A percentile compares a stretch with the other conserved stretches of the same genome.
Conservation (phyloP, 768 basidiomycete genomes). For the Tulasnella sp. region DNA sequence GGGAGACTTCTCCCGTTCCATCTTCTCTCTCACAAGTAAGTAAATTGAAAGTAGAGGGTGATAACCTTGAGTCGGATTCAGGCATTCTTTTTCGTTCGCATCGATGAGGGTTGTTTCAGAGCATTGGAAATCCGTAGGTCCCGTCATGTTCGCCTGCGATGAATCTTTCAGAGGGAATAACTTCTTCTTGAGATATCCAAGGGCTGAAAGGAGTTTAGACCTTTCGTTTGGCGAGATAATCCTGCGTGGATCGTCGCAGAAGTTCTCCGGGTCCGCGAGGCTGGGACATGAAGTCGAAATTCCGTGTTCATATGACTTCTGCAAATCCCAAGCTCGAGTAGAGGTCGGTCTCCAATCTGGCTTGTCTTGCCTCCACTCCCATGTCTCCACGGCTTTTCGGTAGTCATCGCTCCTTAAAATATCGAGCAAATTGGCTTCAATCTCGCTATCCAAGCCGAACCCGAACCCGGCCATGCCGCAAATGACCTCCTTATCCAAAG, state of each 20-base stretch:
- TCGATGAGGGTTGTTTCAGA: not conserved
- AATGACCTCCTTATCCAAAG: slow-evolving; percentile 82
- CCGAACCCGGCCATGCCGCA: slow-evolving; percentile 94
- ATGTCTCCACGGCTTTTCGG: slow-evolving; percentile 62
- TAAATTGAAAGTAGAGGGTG: slow-evolving; percentile 94
- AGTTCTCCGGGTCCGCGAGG: too few species aligned
- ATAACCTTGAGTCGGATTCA: slow-evolving; percentile 87
- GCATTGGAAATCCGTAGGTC: too few species aligned
- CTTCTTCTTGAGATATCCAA: too few species aligned
- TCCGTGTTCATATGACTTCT: slow-evolving; percentile 16
- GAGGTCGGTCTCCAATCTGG: slow-evolving; percentile 23
- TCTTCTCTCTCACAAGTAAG: too few species aligned
- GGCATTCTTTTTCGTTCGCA: slow-evolving; percentile 33
- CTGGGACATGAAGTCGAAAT: not conserved
- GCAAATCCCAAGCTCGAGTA: slow-evolving; percentile 25
- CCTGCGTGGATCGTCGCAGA: too few species aligned
- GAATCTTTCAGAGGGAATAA: too few species aligned
- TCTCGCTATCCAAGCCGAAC: slow-evolving; percentile 84
- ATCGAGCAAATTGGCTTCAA: slow-evolving; percentile 64
- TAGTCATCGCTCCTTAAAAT: slow-evolving; percentile 79
- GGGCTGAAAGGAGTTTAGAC: too few species aligned
- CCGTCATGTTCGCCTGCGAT: too few species aligned
- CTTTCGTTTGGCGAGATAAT: too few species aligned
- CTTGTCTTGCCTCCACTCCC: slow-evolving; percentile 54
- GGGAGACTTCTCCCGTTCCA: too few species aligned